phyloP scores from a whole-genome alignment of 1,284 basidiomycete species.

The Trametes sp. region DNA sequence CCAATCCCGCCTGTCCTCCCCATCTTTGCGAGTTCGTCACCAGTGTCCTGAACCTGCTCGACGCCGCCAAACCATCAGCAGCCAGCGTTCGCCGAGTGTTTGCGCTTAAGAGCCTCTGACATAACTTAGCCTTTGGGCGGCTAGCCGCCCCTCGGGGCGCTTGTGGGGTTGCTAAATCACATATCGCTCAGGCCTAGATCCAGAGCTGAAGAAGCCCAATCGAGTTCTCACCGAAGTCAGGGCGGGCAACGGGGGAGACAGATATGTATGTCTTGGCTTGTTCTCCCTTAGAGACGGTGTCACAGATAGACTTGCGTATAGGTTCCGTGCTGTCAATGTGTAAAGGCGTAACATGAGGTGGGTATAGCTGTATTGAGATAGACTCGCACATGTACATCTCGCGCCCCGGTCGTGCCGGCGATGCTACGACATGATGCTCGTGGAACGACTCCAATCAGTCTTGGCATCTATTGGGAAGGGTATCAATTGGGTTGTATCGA shows the following conservation, averaged over 20 bases:
- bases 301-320: background rate
- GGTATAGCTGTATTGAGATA: no score
- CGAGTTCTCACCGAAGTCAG: background rate
- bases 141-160: background rate
- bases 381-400: no score
- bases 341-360: background rate
- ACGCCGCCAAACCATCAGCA: background rate
- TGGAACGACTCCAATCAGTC: background rate
- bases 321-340: background rate
- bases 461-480: background rate
- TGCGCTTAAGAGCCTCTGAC: background rate
- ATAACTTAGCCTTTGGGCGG: background rate
- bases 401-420: no score
- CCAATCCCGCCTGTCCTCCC: background rate
- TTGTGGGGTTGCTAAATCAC: background rate
- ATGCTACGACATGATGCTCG: background rate
- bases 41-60: background rate
- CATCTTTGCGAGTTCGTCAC: slow-evolving; percentile 11
- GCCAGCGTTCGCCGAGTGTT: background rate
- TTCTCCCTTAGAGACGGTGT: background rate
- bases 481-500: no score
- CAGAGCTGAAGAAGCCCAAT: background rate
- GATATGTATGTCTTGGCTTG: background rate
- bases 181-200: background rate
- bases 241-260: background rate